Percentiles rank a stretch among this genome's conserved stretches.
Conservation (phyloP, 345 rosid species). For the Sisymbrium altissimum region DNA sequence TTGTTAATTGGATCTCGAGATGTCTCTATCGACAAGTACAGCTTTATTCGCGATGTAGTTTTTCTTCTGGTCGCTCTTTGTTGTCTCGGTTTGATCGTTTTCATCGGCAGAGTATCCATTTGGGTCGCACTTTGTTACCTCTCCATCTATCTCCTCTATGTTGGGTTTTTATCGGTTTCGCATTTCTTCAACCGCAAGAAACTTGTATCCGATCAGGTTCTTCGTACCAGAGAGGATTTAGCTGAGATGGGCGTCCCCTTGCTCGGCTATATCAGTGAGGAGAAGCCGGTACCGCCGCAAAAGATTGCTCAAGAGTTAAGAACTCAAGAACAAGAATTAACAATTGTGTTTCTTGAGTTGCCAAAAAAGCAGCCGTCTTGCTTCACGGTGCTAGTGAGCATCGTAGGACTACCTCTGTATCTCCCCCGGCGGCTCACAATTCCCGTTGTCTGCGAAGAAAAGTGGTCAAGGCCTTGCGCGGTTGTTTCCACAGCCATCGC, state of each 20-base stretch:
- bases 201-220: slow-evolving; percentile 19
- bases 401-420: slow-evolving; percentile 63
- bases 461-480: slow-evolving; percentile 76
- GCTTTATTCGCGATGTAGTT: slow-evolving; percentile 66
- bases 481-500: slow-evolving; percentile 61
- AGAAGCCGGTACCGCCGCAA: slow-evolving; percentile 28
- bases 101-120: slow-evolving; percentile 48
- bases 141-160: slow-evolving; percentile 54
- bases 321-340: slow-evolving; percentile 19
- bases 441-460: slow-evolving; percentile 57
- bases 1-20: slow-evolving; percentile 39
- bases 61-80: slow-evolving; percentile 60
- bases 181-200: slow-evolving; percentile 34
- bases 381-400: slow-evolving; percentile 26
- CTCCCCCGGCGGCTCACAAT: slow-evolving; percentile 84
- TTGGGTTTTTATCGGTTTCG: slow-evolving; percentile 51
- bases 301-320: slow-evolving; percentile 29
- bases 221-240: slow-evolving; percentile 28
- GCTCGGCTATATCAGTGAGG: slow-evolving; percentile 28
- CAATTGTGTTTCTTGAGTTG: slow-evolving; percentile 12
- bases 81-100: slow-evolving; percentile 48
- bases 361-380: slow-evolving; percentile 13
- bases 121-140: slow-evolving; percentile 63
- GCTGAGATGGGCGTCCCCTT: slow-evolving; percentile 35
- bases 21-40: slow-evolving; percentile 43